These are phyloP conservation scores for Acanthamoeba polyphaga DNA, from an alignment of 208 protist species.

Conservation along the genomic window DNA sequence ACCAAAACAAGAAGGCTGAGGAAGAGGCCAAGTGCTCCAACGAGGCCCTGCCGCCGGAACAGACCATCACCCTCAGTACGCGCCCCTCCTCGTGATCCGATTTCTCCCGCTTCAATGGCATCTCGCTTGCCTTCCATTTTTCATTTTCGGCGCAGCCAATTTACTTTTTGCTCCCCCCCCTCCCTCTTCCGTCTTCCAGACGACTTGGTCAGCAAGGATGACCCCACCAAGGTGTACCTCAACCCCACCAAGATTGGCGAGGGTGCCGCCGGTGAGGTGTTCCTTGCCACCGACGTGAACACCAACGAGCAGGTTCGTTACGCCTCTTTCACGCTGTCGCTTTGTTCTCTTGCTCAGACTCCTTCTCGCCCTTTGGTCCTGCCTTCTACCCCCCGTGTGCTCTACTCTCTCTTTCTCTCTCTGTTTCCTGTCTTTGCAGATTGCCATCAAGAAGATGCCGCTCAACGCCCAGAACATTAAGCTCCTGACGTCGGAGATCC, in stretches of 20 bases:
- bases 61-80: slow-evolving; percentile 66
- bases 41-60: slow-evolving; percentile 45
- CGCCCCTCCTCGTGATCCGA: too few species aligned
- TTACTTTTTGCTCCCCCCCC: background rate
- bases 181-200: background rate
- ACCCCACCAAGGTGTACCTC: slow-evolving; percentile 67
- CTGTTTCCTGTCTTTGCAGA: background rate
- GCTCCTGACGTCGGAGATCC: slow-evolving; percentile 89
- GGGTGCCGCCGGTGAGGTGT: slow-evolving; percentile 73
- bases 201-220: slow-evolving; percentile 70
- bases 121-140: too few species aligned
- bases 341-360: background rate
- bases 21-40: slow-evolving; percentile 21
- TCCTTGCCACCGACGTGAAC: slow-evolving; percentile 1
- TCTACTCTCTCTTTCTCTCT: too few species aligned
- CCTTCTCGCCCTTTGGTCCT: background rate
- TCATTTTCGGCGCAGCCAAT: background rate
- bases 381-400: too few species aligned
- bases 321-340: background rate
- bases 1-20: slow-evolving; percentile 29
- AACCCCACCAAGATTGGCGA: slow-evolving; percentile 76
- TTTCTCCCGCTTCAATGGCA: too few species aligned
- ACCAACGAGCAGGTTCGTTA: slow-evolving; percentile 48
- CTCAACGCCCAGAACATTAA: slow-evolving; percentile 84
- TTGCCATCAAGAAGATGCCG: slow-evolving; percentile 75